Conservation (phyloP, 164 flowering plant genomes). For the Stephania yunnanensis region DNA sequence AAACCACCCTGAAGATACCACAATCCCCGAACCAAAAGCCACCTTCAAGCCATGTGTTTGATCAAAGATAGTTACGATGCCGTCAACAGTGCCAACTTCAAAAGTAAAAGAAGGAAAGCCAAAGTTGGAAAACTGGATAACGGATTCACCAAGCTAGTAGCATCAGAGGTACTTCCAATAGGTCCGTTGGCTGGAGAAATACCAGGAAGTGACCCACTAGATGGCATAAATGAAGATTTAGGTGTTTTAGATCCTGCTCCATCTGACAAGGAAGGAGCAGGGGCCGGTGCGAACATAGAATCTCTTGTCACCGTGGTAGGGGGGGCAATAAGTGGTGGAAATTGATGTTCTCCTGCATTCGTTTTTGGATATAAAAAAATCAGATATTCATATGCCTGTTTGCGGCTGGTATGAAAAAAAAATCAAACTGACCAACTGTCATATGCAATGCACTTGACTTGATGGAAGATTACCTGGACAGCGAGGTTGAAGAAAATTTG, state of each 20-base stretch:
- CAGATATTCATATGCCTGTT: neutral
- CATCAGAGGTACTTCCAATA: conserved; percentile 41
- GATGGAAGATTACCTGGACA: conserved; percentile 68
- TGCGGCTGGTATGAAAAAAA: neutral
- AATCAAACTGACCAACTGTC: neutral
- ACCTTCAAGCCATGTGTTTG: conserved; percentile 11
- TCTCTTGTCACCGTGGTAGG: conserved; percentile 39
- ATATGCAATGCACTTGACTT: neutral
- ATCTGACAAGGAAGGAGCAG: conserved; percentile 49
- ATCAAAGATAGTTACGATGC: conserved; percentile 19
- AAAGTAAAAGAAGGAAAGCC: conserved; percentile 23
- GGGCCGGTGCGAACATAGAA: conserved; percentile 53
- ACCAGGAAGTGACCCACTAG: conserved; percentile 36
- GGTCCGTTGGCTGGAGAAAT: conserved; percentile 63
- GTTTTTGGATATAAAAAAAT: neutral
- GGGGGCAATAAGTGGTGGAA: conserved; percentile 70
- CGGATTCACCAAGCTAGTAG: conserved; percentile 34
- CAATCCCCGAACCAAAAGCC: conserved; percentile 16
- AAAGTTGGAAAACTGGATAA: conserved; percentile 19
- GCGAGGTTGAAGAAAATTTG: conserved; percentile 82
- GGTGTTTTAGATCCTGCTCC: conserved; percentile 39
- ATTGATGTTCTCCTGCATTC: conserved; percentile 60
- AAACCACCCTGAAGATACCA: conserved; percentile 5
- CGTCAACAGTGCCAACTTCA: conserved; percentile 23
- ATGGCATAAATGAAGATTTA: conserved; percentile 31